Evolutionary conservation across 371 early-diverging fungal genomes (phyloP).

Genomic region (Actinomucor elegans): DNA sequence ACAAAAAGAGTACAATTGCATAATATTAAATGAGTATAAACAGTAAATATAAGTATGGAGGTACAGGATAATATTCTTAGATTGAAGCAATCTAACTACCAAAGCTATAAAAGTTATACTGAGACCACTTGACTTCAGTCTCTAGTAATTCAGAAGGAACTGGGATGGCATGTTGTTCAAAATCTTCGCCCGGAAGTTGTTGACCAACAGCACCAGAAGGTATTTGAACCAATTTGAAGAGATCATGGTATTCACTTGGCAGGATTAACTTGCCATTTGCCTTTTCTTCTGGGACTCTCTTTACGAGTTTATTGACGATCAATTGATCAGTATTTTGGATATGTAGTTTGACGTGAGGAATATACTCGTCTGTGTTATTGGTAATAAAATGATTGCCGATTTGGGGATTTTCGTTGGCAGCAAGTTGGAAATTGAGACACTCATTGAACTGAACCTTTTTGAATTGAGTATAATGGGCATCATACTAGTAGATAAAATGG

Average conservation of each 20-base stretch:
- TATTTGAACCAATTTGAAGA: slow-evolving; percentile 27
- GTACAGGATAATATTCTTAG: too few relatives aligned
- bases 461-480: slow-evolving; percentile 30
- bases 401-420: slow-evolving; percentile 26
- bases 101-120: slow-evolving; percentile 27
- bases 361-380: slow-evolving; percentile 1
- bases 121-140: slow-evolving; percentile 20
- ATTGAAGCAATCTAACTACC: slow-evolving; percentile 12
- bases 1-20: too few relatives aligned
- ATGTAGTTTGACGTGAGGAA: background rate
- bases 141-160: slow-evolving; percentile 29
- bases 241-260: slow-evolving; percentile 14
- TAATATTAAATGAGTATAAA: too few relatives aligned
- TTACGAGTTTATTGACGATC: slow-evolving; percentile 2
- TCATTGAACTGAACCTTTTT: slow-evolving; percentile 31
- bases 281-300: slow-evolving; percentile 1
- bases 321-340: background rate
- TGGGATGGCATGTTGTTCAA: slow-evolving; percentile 24
- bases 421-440: slow-evolving; percentile 26
- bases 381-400: slow-evolving; percentile 18
- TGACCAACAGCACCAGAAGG: slow-evolving; percentile 21
- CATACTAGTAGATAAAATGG: slow-evolving; percentile 18
- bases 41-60: too few relatives aligned
- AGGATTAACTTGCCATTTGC: background rate
- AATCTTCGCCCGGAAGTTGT: slow-evolving; percentile 16